These are phyloP conservation scores for Rasamsonia emersonii DNA, from an alignment of 2,329 filamentous ascomycete species.

Conservation along the genomic window DNA sequence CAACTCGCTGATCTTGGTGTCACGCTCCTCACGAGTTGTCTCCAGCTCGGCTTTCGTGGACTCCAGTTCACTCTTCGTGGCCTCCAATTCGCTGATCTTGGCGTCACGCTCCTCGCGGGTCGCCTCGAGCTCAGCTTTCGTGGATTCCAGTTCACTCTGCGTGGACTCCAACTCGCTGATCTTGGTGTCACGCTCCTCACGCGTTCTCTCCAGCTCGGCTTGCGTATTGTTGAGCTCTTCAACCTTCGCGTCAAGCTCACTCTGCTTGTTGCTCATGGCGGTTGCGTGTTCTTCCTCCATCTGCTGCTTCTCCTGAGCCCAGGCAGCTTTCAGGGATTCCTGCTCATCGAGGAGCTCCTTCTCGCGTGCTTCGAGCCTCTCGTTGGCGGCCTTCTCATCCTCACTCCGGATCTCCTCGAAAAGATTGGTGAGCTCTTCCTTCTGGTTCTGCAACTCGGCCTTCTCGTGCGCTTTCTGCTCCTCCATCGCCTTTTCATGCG, in stretches of 20 bases:
- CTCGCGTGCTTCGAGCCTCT: conserved; percentile 29
- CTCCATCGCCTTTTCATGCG: conserved; percentile 33
- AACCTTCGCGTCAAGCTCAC: conserved; percentile 23
- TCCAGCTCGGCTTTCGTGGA: conserved; percentile 9
- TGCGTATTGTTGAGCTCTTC: conserved; percentile 27
- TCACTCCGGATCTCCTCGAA: conserved; percentile 41
- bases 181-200: conserved; percentile 18
- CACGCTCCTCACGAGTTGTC: conserved; percentile 5
- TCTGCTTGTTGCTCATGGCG: conserved; percentile 16
- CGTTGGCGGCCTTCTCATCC: conserved; percentile 31
- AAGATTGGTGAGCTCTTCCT: conserved; percentile 36
- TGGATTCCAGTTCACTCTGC: conserved; percentile 18
- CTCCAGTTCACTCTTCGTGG: conserved; percentile 10
- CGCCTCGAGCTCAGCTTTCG: conserved; percentile 17
- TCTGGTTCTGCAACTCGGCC: conserved; percentile 33
- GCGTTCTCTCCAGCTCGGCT: conserved; percentile 19
- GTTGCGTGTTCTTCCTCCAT: conserved; percentile 30
- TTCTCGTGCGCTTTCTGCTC: conserved; percentile 23
- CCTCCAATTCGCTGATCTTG: conserved; percentile 8
- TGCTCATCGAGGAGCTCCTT: conserved; percentile 36
- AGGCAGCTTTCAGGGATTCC: conserved; percentile 24
- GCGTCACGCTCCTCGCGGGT: conserved; percentile 10
- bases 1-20: conserved; percentile 11
- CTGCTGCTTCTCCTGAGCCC: conserved; percentile 29
- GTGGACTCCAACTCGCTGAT: conserved; percentile 19